A percentile compares a stretch with the other conserved stretches of the same genome.
Evolutionary conservation across 1,284 basidiomycete genomes (phyloP).

Genomic region (Mycosarcoma mackinlayi): DNA sequence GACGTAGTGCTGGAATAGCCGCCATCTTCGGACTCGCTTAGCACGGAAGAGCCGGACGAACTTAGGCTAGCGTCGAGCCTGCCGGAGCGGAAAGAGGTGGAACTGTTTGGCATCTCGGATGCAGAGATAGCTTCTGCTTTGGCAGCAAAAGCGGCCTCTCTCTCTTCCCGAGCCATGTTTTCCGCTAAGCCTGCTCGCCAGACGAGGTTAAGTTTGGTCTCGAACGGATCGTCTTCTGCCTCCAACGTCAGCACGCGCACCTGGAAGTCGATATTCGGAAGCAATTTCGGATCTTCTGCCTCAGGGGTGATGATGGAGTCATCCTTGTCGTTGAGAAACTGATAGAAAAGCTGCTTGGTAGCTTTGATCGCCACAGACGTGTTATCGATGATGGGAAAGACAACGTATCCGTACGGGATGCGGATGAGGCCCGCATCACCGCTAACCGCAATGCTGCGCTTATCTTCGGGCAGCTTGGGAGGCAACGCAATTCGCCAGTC

Average conservation of each 20-base stretch:
- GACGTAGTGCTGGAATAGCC: conserved; percentile 20
- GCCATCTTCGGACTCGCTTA: conserved; percentile 9
- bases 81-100: conserved; percentile 46
- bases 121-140: conserved; percentile 73
- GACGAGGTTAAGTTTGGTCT: conserved; percentile 81
- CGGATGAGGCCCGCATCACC: conserved; percentile 79
- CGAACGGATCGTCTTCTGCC: conserved; percentile 88
- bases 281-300: conserved; percentile 62
- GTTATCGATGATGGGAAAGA: conserved; percentile 72
- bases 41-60: conserved; percentile 5
- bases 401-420: conserved; percentile 81
- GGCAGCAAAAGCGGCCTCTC: conserved; percentile 83
- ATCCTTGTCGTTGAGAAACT: conserved; percentile 67
- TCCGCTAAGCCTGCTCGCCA: conserved; percentile 83
- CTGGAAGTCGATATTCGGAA: conserved; percentile 74
- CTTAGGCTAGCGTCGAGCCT: conserved; percentile 9
- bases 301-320: conserved; percentile 61
- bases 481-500: conserved; percentile 72
- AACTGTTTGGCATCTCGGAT: conserved; percentile 67
- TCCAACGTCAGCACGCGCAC: conserved; percentile 78
- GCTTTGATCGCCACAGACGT: conserved; percentile 69
- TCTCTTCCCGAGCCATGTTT: conserved; percentile 78
- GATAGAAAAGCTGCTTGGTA: conserved; percentile 69
- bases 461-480: conserved; percentile 21
- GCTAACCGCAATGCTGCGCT: conserved; percentile 69